These are phyloP conservation scores for Vanderwaltozyma tropicalis DNA, from an alignment of 805 yeast genomes.

Conservation along the genomic window DNA sequence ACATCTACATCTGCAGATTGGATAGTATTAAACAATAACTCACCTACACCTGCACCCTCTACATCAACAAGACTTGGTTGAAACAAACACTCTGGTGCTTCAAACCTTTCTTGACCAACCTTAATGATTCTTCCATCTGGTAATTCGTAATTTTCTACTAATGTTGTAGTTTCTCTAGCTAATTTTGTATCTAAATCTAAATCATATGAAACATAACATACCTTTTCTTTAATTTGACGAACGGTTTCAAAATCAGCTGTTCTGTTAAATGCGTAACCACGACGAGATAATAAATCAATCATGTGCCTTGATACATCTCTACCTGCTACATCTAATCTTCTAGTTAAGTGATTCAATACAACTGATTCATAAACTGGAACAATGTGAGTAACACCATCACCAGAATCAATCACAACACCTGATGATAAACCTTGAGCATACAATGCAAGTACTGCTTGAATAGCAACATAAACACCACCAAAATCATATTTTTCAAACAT, in stretches of 20 bases:
- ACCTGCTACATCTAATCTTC: slow-evolving; percentile 93
- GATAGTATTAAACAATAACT: slow-evolving; percentile 78
- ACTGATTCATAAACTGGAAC: slow-evolving; percentile 97
- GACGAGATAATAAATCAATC: slow-evolving; percentile 79
- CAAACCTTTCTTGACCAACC: slow-evolving; percentile 91
- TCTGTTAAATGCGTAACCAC: slow-evolving; percentile 96
- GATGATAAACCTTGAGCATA: slow-evolving; percentile 95
- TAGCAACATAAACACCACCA: slow-evolving; percentile 90
- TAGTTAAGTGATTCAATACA: slow-evolving; percentile 87
- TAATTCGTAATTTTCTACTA: slow-evolving; percentile 83
- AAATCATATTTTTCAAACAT: slow-evolving; percentile 91
- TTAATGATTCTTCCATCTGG: slow-evolving; percentile 95
- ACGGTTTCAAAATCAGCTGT: slow-evolving; percentile 98
- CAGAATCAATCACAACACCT: slow-evolving; percentile 97
- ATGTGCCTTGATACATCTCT: slow-evolving; percentile 96
- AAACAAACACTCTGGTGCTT: slow-evolving; percentile 61
- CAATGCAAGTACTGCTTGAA: slow-evolving; percentile 94
- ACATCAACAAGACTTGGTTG: slow-evolving; percentile 92
- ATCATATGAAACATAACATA: slow-evolving; percentile 92
- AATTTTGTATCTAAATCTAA: slow-evolving; percentile 78
- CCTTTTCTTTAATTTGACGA: slow-evolving; percentile 92
- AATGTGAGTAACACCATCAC: slow-evolving; percentile 89
- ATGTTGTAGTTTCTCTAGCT: slow-evolving; percentile 89
- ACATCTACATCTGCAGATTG: slow-evolving; percentile 94
- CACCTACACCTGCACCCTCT: slow-evolving; percentile 96